Evolutionary conservation across 768 basidiomycete species (phyloP).

Genomic region (Pholiota conissans): DNA sequence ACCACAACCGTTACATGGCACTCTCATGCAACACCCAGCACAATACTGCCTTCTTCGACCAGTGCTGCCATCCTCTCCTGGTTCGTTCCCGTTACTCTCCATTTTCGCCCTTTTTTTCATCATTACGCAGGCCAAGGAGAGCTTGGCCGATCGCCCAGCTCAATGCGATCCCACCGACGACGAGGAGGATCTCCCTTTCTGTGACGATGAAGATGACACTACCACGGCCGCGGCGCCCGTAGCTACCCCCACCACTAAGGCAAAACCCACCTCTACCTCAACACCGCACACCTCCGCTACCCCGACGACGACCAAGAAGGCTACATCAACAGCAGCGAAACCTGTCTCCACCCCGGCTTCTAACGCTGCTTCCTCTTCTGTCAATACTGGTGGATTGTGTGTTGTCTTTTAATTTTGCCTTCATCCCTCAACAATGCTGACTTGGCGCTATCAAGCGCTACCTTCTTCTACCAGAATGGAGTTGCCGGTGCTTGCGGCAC

Average conservation of each 20-base stretch:
- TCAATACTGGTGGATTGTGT: constrained; percentile 47
- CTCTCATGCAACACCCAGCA: constrained; percentile 51
- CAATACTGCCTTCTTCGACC: constrained; percentile 56
- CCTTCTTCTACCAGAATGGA: constrained; percentile 71
- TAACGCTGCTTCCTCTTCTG: constrained; percentile 15
- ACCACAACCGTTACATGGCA: constrained; percentile 64
- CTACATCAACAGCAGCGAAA: constrained; percentile 8
- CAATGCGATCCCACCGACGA: constrained; percentile 44
- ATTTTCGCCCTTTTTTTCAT: constrained; percentile 1
- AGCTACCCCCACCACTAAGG: constrained; percentile 19
- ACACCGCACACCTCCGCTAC: constrained; percentile 1
- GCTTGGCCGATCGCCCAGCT: constrained; percentile 45
- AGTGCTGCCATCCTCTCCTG: constrained; percentile 73
- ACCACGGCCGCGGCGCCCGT: constrained; percentile 16
- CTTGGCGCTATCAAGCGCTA: constrained; percentile 42
- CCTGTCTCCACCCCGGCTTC: constrained; percentile 13
- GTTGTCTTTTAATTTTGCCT: constrained; percentile 17
- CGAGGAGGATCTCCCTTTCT: constrained; percentile 22
- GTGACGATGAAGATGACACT: constrained; percentile 17
- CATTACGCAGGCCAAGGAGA: constrained; percentile 46
- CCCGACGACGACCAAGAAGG: background rate
- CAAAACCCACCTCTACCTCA: constrained; percentile 15
- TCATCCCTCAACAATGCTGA: constrained; percentile 8
- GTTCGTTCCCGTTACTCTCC: constrained; percentile 31
- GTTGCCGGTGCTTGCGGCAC: constrained; percentile 80